Percentiles rank a stretch among this genome's conserved stretches.
Evolutionary conservation across 208 protist genomes (phyloP).

Genomic region (Naegleria lovaniensis): DNA sequence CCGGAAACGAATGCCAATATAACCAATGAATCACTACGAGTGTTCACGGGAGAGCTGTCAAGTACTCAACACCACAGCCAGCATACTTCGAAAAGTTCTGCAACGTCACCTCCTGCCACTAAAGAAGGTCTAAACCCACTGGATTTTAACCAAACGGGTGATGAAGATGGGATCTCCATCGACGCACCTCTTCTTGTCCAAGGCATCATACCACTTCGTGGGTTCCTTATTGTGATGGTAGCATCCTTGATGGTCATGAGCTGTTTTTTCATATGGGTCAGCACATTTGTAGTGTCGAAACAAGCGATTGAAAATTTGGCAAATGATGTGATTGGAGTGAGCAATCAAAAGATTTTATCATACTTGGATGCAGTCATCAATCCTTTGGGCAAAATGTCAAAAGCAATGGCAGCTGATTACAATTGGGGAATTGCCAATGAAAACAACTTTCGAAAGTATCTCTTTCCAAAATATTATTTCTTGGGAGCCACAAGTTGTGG

Average conservation of each 20-base stretch:
- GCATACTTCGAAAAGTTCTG: too few species aligned
- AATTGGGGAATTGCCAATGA: not conserved
- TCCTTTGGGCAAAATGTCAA: not conserved
- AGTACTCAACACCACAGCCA: too few species aligned
- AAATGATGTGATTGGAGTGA: not conserved
- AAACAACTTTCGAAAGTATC: not conserved
- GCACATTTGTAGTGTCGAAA: not conserved
- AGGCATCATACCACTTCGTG: not conserved
- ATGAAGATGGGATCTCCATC: too few species aligned
- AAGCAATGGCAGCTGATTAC: not conserved
- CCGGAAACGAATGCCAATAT: too few species aligned
- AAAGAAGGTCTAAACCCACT: too few species aligned
- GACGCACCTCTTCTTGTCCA: too few species aligned
- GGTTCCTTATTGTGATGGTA: not conserved
- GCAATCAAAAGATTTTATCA: not conserved
- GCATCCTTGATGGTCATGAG: not conserved
- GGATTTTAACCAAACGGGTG: too few species aligned
- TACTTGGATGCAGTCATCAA: not conserved
- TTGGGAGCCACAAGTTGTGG: not conserved
- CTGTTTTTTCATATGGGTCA: not conserved
- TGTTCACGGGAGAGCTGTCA: too few species aligned
- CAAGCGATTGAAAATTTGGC: not conserved
- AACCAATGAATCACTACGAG: too few species aligned
- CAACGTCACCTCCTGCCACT: too few species aligned
- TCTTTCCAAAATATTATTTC: not conserved